phyloP scores from a whole-genome alignment of 1,284 basidiomycete species.

The Ceratobasidium sp. region DNA sequence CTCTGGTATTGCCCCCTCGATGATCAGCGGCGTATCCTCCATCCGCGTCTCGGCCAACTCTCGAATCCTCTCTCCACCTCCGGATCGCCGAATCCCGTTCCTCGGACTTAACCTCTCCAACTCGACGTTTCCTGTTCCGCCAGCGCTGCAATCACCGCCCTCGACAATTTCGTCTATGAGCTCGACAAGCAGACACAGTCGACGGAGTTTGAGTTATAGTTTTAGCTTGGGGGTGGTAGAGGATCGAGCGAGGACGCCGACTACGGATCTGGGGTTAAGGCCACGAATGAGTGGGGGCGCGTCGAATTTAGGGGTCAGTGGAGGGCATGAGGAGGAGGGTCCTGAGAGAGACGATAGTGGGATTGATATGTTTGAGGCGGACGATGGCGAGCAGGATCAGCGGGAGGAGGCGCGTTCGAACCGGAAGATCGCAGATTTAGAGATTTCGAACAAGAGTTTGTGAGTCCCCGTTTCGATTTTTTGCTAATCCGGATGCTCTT shows the following conservation, averaged over 20 bases:
- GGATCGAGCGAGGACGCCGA: neutral
- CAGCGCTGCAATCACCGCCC: slow-evolving; percentile 10
- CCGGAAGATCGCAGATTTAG: slow-evolving; percentile 81
- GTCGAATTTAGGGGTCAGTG: neutral
- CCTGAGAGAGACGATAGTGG: slow-evolving; percentile 38
- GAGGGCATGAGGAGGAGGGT: neutral
- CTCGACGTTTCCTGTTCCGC: slow-evolving; percentile 13
- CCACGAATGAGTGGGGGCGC: slow-evolving; percentile 11
- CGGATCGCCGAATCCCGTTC: neutral
- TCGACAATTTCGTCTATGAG: slow-evolving; percentile 30
- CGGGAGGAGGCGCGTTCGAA: slow-evolving; percentile 42
- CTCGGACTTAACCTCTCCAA: neutral
- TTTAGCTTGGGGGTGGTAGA: neutral
- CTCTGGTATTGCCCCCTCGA: slow-evolving; percentile 22
- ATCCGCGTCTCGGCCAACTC: slow-evolving; percentile 15
- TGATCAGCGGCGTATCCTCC: slow-evolving; percentile 21
- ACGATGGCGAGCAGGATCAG: slow-evolving; percentile 24
- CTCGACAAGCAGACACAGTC: slow-evolving; percentile 4
- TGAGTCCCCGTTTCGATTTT: slow-evolving; percentile 23
- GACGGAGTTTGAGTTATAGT: neutral
- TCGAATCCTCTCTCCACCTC: slow-evolving; percentile 35
- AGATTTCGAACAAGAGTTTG: slow-evolving; percentile 84
- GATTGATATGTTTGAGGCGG: slow-evolving; percentile 43
- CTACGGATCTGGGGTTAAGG: slow-evolving; percentile 13
- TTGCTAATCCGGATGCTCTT: too few species aligned